Percentiles rank a stretch among this genome's conserved stretches.
Conservation (phyloP, 345 rosid genomes). For the Moricandia moricandioides region DNA sequence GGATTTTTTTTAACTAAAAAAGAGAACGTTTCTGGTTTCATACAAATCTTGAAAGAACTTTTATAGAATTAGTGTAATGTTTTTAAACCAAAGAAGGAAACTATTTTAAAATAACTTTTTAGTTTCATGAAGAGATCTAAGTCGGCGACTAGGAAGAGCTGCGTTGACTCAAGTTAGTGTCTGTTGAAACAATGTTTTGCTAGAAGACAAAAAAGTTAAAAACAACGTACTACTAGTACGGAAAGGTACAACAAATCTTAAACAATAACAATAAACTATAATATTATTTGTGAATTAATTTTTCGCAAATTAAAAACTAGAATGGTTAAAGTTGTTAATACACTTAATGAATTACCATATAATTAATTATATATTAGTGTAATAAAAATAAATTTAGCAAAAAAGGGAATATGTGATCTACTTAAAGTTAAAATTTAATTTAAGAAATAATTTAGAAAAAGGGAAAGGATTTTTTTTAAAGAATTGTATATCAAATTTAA, state of each 20-base stretch:
- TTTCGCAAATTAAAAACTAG: too few relatives aligned
- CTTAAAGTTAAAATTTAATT: too few relatives aligned
- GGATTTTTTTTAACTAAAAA: neutral
- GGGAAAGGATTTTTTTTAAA: too few relatives aligned
- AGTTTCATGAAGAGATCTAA: conserved; percentile 13
- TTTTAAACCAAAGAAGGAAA: neutral
- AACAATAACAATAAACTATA: neutral
- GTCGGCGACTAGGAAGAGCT: conserved; percentile 20
- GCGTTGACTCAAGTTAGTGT: conserved; percentile 31
- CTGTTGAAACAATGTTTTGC: neutral
- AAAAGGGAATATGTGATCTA: too few relatives aligned
- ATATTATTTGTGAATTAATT: too few relatives aligned
- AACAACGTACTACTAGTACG: too few relatives aligned
- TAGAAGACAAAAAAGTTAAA: conserved; percentile 6
- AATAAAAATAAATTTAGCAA: too few relatives aligned
- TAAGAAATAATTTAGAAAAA: too few relatives aligned
- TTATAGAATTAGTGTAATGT: neutral
- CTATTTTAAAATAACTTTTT: neutral
- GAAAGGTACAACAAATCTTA: neutral
- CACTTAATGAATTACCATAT: too few relatives aligned
- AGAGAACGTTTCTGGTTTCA: neutral
- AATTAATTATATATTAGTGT: too few relatives aligned
- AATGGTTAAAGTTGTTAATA: too few relatives aligned
- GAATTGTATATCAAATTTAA: too few relatives aligned
- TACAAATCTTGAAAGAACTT: neutral